A percentile compares a stretch with the other conserved stretches of the same genome.
Conservation (phyloP, 2,329 filamentous ascomycete genomes). For the Teratosphaeria destructans region DNA sequence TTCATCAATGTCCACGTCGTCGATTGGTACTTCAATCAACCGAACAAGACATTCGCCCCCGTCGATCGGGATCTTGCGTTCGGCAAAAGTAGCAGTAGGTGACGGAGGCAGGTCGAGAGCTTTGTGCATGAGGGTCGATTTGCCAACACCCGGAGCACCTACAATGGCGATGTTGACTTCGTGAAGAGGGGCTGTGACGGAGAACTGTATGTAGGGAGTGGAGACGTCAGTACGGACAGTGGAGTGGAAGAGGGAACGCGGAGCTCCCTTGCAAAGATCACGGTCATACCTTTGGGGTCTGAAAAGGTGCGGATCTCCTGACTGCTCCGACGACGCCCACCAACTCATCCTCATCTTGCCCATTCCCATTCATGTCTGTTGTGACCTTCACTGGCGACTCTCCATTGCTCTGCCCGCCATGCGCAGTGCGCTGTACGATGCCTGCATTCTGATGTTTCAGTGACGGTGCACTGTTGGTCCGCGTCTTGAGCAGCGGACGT, state of each 20-base stretch:
- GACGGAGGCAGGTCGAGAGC: slow-evolving; percentile 44
- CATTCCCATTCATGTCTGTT: slow-evolving; percentile 5
- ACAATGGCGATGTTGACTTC: slow-evolving; percentile 48
- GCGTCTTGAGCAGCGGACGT: slow-evolving; percentile 13
- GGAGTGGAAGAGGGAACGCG: neutral
- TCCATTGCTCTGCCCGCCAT: neutral
- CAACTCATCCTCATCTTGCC: slow-evolving; percentile 22
- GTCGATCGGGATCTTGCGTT: slow-evolving; percentile 48
- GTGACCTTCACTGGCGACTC: neutral
- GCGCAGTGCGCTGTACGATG: neutral
- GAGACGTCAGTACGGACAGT: neutral
- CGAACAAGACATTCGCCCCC: slow-evolving; percentile 46
- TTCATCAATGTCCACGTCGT: slow-evolving; percentile 41
- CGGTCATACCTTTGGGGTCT: slow-evolving; percentile 18
- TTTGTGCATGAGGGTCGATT: slow-evolving; percentile 49
- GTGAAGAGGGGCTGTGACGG: neutral
- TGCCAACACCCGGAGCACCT: slow-evolving; percentile 45
- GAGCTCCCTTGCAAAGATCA: neutral
- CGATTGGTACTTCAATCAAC: slow-evolving; percentile 45
- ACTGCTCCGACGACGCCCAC: slow-evolving; percentile 21
- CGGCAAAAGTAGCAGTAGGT: slow-evolving; percentile 30
- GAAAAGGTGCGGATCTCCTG: slow-evolving; percentile 18
- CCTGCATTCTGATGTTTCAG: neutral
- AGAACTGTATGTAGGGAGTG: neutral
- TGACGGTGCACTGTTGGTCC: slow-evolving; percentile 20